A percentile compares a stretch with the other conserved stretches of the same genome.
Evolutionary conservation across 176 grass and related monocot species (phyloP).

Genomic region (Zea mays): Zm-B73-REFERENCE-NAM-5.0 NC_050096.1:26814001-26814500

Average conservation of each 20-base stretch:
- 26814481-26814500: conserved; percentile 69
- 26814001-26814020: conserved; percentile 82
- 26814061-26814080: conserved; percentile 50
- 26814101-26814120: conserved; percentile 48
- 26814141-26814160: conserved; percentile 56
- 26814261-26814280: conserved; percentile 59
- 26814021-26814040: conserved; percentile 79
- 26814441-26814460: conserved; percentile 60
- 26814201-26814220: conserved; percentile 74
- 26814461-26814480: conserved; percentile 67
- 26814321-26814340: conserved; percentile 86
- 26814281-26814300: conserved; percentile 49
- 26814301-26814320: conserved; percentile 84
- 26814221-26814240: conserved; percentile 72
- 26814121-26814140: conserved; percentile 63
- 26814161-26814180: conserved; percentile 69
- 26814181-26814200: conserved; percentile 53
- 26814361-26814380: conserved; percentile 73
- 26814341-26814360: conserved; percentile 60
- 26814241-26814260: conserved; percentile 55
- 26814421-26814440: conserved; percentile 91
- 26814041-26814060: conserved; percentile 50
- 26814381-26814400: conserved; percentile 63
- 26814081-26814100: conserved; percentile 51
- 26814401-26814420: conserved; percentile 71